Base-by-base conservation (phyloP, 2,329 filamentous ascomycete species). In the Hymenoscyphus linearis region DNA sequence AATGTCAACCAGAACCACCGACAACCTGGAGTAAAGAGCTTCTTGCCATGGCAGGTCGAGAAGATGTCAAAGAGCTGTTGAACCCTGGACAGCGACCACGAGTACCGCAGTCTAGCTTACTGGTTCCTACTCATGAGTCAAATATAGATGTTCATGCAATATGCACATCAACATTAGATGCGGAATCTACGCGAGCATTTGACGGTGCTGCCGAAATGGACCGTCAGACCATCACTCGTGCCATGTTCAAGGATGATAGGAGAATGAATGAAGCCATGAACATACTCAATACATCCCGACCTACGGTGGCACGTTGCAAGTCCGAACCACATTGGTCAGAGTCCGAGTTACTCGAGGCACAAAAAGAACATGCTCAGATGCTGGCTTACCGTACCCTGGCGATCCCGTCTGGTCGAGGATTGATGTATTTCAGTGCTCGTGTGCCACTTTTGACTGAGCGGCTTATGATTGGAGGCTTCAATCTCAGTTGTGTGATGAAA, bases 371-470 rank as follows among this genome's bases (percentile, higher is more conserved):
- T 35, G 93, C 95, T 61, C 90, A 95, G 62, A 88, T 89, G 70
- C 84, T 97, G 40, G 95, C 93, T 47, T 85, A 89, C 53, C 86
- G 95, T 62, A 98, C 93, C 14, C 81, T 98, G 62, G 93, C 95
- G 1, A 88, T 97, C 58, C 91, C 95, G 1, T 84, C 91, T 5
- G 96, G 96, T 1, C 87, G 93, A 64, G 93, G 88, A 1, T 85
- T 99, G 75, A 79, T 98, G 60, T 90, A 93, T 72, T 99, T 91
- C 74, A 90, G 91, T 67, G 86, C 93, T 59, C 88, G 93, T 37
- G 88, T 90, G 61, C 96, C 96, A 12, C 79, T 99, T 16, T 80
- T 98, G 57, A 99, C 95, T 0, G 95, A 99, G 73, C 96, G 93
- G 70, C 91, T 96, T 68, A 87, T 89, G 14, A 89, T 97, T 52